Evolutionary conservation across 176 grass and related monocot genomes (phyloP).

Genomic region (Tillandsia leiboldiana): DNA sequence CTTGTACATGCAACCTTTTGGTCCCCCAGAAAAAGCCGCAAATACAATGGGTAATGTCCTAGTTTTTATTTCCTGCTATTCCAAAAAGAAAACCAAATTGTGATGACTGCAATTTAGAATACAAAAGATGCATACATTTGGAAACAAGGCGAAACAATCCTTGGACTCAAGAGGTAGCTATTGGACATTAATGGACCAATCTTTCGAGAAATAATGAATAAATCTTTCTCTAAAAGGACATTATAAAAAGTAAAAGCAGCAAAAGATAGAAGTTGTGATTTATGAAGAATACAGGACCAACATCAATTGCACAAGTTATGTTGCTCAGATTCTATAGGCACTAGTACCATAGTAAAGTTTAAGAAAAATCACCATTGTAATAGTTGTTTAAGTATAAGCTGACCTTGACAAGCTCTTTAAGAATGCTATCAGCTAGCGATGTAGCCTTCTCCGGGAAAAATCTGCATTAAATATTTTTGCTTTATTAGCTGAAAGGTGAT

Average conservation of each 20-base stretch:
- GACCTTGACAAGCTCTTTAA: conserved; percentile 81
- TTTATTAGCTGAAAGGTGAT: not conserved
- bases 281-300: not conserved
- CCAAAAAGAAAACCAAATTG: not conserved
- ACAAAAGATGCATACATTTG: not conserved
- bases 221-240: no score
- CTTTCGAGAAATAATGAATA: no score
- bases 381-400: conserved; percentile 5
- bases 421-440: conserved; percentile 51
- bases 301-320: not conserved
- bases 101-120: not conserved
- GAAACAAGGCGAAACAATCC: not conserved
- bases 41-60: conserved; percentile 60
- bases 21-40: conserved; percentile 73
- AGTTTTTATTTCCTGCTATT: conserved; percentile 57
- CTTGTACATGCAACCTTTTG: conserved; percentile 95
- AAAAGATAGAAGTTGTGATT: not conserved
- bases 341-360: not conserved
- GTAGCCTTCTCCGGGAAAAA: conserved; percentile 84
- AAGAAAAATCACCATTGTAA: not conserved
- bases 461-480: conserved; percentile 19
- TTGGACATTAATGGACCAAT: not conserved
- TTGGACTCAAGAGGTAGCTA: not conserved
- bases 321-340: not conserved
- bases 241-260: no score